Base-by-base conservation (phyloP, 345 rosid species). In the Pistacia atlantica region DNA sequence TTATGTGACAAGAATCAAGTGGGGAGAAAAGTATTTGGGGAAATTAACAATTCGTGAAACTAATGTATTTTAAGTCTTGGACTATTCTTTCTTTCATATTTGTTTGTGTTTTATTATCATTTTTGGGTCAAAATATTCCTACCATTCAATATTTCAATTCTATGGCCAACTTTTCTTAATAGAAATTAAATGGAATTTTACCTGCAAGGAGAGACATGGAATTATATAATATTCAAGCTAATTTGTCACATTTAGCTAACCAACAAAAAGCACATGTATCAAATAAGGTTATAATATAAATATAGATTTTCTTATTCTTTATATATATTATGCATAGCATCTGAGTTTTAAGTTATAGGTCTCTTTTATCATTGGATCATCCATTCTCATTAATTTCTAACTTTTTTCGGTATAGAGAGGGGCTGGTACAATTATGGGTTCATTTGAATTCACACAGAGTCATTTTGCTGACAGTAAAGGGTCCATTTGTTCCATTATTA, bases 51-150 rank as follows among this genome's bases (percentile, higher is more conserved):
- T 7, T 35, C 61, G 56, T 5, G n/a, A n/a, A 66, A 66, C 75
- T 74, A 51, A 76, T 70, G 81, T 42, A 65, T 74, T 68, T 71
- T 3, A 63, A 22, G 45, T 31, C 67, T 22, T 4, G 22, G 33
- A 25, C 18, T 42, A 59, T 11, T 74, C 60, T 33, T 56, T 12
- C 4, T 54, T 18, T 71, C 13, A 22, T 4, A 28, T 45, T 59
- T 42, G 22, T 11, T 14, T 55, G 46, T 67, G 65, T 83, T 48
- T 65, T 65, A 48, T 65, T 77, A 77, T 73, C 57, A 12, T 66
- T 67, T 56, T 35, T 2, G 28, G 60, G 88, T 84, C 86, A 84
- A 83, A 81, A 66, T 55, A 63, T 67, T 76, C 68, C 74, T 7
- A 60, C 62, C 77, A 63, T 11, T 52, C 52, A 74, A 74, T 7